phyloP scores from a whole-genome alignment of 257 asterid species.

The Coffea eugenioides region DNA sequence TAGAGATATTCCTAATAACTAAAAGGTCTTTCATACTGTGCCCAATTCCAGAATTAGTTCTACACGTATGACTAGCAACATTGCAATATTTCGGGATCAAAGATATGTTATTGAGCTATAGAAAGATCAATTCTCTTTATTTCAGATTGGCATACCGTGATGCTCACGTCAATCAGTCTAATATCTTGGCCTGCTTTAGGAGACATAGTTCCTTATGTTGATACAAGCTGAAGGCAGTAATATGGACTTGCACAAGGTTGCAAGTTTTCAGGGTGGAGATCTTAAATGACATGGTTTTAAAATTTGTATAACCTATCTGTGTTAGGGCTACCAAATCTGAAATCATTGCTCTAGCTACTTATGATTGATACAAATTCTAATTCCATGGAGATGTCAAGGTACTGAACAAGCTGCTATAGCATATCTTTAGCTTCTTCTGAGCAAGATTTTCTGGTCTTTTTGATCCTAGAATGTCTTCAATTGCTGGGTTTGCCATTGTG shows the following conservation, averaged over 20 bases:
- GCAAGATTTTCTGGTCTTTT: not conserved
- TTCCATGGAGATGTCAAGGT: not conserved
- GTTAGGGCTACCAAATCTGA: not conserved
- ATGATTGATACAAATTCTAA: not conserved
- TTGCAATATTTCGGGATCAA: not conserved
- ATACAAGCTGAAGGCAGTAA: not conserved
- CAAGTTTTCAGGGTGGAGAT: not conserved
- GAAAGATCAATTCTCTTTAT: not conserved
- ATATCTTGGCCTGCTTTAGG: not conserved
- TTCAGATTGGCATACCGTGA: not conserved
- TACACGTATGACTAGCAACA: too few relatives aligned
- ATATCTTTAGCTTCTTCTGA: too few relatives aligned
- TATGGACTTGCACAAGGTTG: not conserved
- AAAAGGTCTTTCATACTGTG: too few relatives aligned
- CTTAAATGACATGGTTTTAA: not conserved
- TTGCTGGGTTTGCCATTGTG: not conserved
- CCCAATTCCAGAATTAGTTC: too few relatives aligned
- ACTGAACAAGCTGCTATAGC: not conserved
- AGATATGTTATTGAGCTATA: not conserved
- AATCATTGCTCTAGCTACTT: not conserved
- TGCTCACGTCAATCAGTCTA: not conserved
- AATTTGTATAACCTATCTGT: not conserved
- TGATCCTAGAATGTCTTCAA: not conserved
- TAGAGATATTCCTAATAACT: too few relatives aligned
- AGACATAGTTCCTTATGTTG: not conserved